Conservation (phyloP, 2,329 filamentous ascomycete species). For the Cytospora piceicola region DNA sequence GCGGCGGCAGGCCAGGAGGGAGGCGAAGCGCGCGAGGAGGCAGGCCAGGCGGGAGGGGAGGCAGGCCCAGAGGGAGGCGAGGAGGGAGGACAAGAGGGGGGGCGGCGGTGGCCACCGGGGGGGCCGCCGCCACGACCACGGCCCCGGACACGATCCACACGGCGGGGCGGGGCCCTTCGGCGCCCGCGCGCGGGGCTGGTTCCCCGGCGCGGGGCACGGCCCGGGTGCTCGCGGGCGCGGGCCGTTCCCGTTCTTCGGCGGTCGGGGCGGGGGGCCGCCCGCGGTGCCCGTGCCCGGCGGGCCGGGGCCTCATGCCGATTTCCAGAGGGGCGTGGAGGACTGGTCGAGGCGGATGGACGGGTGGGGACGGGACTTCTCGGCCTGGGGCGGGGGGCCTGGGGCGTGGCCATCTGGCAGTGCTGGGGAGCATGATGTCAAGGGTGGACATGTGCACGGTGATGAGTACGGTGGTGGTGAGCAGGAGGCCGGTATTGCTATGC, state of each 20-base stretch:
- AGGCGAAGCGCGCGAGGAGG: constrained; percentile 38
- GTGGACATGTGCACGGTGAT: neutral
- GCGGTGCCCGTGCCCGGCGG: neutral
- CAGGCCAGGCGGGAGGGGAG: constrained; percentile 37
- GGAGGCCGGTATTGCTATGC: constrained; percentile 28
- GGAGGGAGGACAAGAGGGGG: constrained; percentile 30
- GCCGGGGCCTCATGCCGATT: neutral
- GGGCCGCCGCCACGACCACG: neutral
- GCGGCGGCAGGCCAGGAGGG: constrained; percentile 39
- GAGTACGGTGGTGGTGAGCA: constrained; percentile 27
- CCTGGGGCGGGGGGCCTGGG: neutral
- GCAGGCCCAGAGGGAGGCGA: constrained; percentile 33
- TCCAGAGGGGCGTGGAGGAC: constrained; percentile 22
- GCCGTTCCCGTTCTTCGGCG: constrained; percentile 14
- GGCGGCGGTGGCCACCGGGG: neutral
- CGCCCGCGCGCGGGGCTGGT: neutral
- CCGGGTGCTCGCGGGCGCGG: constrained; percentile 15
- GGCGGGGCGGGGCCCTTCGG: neutral
- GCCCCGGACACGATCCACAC: constrained; percentile 4
- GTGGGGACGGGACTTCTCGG: constrained; percentile 9
- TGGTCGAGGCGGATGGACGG: constrained; percentile 19
- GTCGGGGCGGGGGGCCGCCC: constrained; percentile 13
- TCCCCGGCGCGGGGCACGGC: constrained; percentile 22
- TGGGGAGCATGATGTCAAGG: constrained; percentile 32
- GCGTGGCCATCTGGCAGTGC: constrained; percentile 40